These are phyloP conservation scores for Stromatinia cepivora DNA, from an alignment of 2,329 filamentous ascomycete species.

Conservation along the genomic window DNA sequence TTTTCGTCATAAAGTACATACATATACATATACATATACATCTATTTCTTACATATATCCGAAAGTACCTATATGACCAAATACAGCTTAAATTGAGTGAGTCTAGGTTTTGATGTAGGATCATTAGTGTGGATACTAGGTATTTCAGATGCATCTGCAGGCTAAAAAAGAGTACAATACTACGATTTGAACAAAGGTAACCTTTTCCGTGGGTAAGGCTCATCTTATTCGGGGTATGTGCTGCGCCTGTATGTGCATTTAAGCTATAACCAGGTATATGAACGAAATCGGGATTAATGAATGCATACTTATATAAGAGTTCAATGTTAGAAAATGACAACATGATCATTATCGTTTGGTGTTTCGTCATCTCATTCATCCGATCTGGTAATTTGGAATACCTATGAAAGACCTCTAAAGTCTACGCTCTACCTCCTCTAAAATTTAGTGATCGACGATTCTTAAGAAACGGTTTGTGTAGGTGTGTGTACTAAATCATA, in stretches of 20 bases:
- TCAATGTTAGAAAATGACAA: not conserved
- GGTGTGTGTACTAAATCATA: not conserved
- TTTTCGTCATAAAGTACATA: not conserved
- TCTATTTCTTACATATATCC: too few relatives aligned
- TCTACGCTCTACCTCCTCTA: not conserved
- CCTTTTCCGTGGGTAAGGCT: not conserved
- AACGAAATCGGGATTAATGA: not conserved
- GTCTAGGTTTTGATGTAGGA: not conserved
- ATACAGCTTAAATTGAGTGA: not conserved
- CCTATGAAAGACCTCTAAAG: not conserved
- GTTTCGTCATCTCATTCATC: not conserved
- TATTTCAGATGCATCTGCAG: constrained; percentile 1
- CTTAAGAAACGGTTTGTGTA: not conserved
- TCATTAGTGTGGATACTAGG: not conserved
- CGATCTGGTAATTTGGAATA: too few relatives aligned
- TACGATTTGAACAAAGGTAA: not conserved
- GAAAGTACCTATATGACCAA: not conserved
- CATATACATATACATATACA: not conserved
- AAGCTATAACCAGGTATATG: not conserved
- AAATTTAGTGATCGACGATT: not conserved
- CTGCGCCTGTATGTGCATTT: constrained; percentile 13
- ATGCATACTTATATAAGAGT: not conserved
- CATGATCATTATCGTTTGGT: not conserved
- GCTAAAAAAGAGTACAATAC: not conserved
- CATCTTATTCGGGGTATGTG: constrained; percentile 1